Base-by-base conservation (phyloP, 108 stramenopile species). In the Cyclotella distinguenda region DNA sequence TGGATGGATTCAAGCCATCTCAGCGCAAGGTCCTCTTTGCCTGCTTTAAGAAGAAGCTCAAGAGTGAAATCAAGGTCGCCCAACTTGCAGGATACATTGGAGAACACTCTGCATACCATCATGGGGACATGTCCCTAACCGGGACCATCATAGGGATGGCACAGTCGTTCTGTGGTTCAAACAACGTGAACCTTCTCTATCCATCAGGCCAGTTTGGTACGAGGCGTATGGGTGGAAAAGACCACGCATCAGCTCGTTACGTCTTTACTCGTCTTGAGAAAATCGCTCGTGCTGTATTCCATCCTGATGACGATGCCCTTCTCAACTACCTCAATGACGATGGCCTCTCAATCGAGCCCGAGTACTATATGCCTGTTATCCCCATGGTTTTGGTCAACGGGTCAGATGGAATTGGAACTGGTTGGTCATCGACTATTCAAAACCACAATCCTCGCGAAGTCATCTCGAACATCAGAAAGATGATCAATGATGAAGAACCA, bases 121-220 rank as follows among this genome's bases (percentile, higher is more conserved):
- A 99, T 72, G 99, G 99, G 21, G 99, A 99, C 70, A 88, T 82
- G 22, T 96, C 96, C 3, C 83, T 99, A 4, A 84, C 87, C 31
- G 87, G 90, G 36, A 96, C 99, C 36, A 98, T 99, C 68, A 82
- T 97, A 60, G 83, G 85, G 26, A 97, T 99, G 98, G 99, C 99
- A 12, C 99, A 99, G 66, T 75, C 84, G 33, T 99, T 87, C 61
- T 84, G 88, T 16, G 99, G 98, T 21, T 90, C 94, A 48, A 99
- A 99, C 84, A 99, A 99, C 73, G 78, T 99, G 58, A 97, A 97
- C 66, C 94, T 98, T 15, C 81, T 99, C 12, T 82, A 75, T 25
- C 99, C 99, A 10, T 82, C 83, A 48, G 99, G 99, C 50, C 99
- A 99, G 70, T 99, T 99, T 66, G 99, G 99, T 22, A 99, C 98